phyloP scores from a whole-genome alignment of 805 yeast genomes.

The Ogataea philodendri region DNA sequence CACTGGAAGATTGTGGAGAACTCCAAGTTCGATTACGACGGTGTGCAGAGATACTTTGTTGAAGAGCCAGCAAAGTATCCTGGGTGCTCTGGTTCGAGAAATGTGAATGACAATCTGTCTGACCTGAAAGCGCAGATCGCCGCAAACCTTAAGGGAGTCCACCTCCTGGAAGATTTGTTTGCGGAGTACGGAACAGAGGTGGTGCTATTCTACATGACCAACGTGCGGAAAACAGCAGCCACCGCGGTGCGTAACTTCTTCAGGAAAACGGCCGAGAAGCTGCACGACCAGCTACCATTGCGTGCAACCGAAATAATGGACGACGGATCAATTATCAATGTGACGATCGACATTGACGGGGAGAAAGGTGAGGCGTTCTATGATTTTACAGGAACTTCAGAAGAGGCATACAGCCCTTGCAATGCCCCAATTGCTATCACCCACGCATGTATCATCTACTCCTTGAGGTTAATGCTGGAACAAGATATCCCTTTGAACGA shows the following conservation, averaged over 20 bases:
- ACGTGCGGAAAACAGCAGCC: conserved; percentile 45
- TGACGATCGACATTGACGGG: conserved; percentile 40
- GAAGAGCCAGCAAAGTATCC: conserved; percentile 49
- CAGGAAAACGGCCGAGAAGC: conserved; percentile 41
- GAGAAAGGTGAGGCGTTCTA: conserved; percentile 43
- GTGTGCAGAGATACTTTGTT: conserved; percentile 43
- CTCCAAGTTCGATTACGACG: conserved; percentile 52
- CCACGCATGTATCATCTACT: conserved; percentile 53
- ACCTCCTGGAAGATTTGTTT: conserved; percentile 40
- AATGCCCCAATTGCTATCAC: conserved; percentile 57
- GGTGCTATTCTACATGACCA: conserved; percentile 47
- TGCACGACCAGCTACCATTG: conserved; percentile 33
- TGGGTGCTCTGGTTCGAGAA: conserved; percentile 56
- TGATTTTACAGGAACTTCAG: conserved; percentile 53
- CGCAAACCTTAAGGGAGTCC: conserved; percentile 50
- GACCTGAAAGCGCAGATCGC: conserved; percentile 49
- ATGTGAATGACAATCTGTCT: conserved; percentile 51
- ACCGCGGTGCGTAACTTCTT: conserved; percentile 39
- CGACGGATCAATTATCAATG: conserved; percentile 51
- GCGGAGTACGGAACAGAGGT: conserved; percentile 42
- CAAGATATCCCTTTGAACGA: conserved; percentile 53
- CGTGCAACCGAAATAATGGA: conserved; percentile 50
- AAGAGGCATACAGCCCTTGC: conserved; percentile 49
- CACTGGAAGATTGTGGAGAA: conserved; percentile 47
- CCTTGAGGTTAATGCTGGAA: conserved; percentile 46